Evolutionary conservation across 1,284 basidiomycete species (phyloP), one percentile per base, ranked within the genome.

Genomic region (Phlebopus sp.): DNA sequence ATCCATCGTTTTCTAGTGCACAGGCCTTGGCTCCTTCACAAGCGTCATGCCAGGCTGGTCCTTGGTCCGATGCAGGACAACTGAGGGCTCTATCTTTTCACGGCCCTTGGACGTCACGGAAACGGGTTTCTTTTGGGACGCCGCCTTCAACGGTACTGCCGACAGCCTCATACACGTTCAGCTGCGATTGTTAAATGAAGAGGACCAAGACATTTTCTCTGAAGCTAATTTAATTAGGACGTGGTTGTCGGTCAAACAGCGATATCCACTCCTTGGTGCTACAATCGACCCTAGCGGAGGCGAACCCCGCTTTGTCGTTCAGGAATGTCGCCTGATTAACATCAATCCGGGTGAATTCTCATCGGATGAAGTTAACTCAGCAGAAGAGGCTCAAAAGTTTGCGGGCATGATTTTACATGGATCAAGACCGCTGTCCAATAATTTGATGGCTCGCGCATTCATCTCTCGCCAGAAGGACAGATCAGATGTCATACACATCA

Each of bases 211-310:
- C 5, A 3, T 59, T 1, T 55, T 59, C 31, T 55, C 59, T 0
- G 37, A 45, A 5, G 23, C 15, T 7, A 61, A 59, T 17, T 41
- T 59, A 17, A 19, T 21, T 11, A 49, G 32, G 23, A 46, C 57
- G 1, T 59, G 57, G 59, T 0, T 59, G 8, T 59, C 59, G 23
- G 47, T 52, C 0, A 59, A 59, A 36, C 31, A 52, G 19, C 59
- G 59, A 21, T 52, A 47, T 37, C 57, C 57, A 1, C 59, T 59
- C 15, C 38, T 35, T 3, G 58, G 55, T 9, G 59, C 59, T 6
- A 44, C 21, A 25, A 7, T 36, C 8, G 34, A 36, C 15, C 11
- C 15, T 1, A 27, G 32, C 1, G 13, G 5, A 3, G 42, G 30
- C 2, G 17, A 49, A 1, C 46, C 46, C 6, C 39, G 44, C 9